These are phyloP conservation scores for Wickerhamomyces sp. DNA, from an alignment of 1,139 yeast genomes.

Conservation along the genomic window DNA sequence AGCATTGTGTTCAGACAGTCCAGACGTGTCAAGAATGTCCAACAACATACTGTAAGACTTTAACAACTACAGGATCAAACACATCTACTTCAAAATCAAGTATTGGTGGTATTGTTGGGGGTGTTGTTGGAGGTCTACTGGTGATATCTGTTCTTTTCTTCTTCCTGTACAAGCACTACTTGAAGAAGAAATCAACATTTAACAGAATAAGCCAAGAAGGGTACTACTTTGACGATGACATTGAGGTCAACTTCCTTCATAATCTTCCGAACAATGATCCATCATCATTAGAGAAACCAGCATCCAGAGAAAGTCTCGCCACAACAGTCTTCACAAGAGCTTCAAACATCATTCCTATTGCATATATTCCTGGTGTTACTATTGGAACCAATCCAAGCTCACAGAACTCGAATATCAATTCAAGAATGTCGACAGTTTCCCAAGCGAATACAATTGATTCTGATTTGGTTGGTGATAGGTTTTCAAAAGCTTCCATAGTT, in stretches of 20 bases:
- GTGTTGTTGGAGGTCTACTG: conserved; percentile 60
- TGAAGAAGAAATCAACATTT: conserved; percentile 27
- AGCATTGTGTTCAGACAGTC: conserved; percentile 46
- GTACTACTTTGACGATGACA: conserved; percentile 28
- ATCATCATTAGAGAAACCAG: conserved; percentile 29
- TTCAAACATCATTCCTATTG: conserved; percentile 87
- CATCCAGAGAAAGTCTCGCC: conserved; percentile 40
- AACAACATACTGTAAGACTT: conserved; percentile 40
- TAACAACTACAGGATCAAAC: conserved; percentile 13
- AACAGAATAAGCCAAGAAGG: conserved; percentile 24
- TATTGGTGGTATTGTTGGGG: conserved; percentile 40
- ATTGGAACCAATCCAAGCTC: conserved; percentile 39
- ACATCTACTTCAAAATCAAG: conserved; percentile 7
- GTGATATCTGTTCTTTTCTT: conserved; percentile 38
- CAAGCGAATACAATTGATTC: conserved; percentile 18
- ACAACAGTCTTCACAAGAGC: conserved; percentile 70
- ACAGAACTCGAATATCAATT: neutral
- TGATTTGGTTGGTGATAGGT: conserved; percentile 17
- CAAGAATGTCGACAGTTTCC: conserved; percentile 16
- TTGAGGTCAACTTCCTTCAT: conserved; percentile 23
- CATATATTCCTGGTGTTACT: conserved; percentile 90
- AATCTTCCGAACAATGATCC: conserved; percentile 16
- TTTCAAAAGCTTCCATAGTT: conserved; percentile 20
- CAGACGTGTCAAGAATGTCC: conserved; percentile 59
- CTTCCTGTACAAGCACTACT: conserved; percentile 34